These are phyloP conservation scores for Dactylella cylindrospora DNA, from an alignment of 2,329 filamentous ascomycete species.

Conservation along the genomic window DNA sequence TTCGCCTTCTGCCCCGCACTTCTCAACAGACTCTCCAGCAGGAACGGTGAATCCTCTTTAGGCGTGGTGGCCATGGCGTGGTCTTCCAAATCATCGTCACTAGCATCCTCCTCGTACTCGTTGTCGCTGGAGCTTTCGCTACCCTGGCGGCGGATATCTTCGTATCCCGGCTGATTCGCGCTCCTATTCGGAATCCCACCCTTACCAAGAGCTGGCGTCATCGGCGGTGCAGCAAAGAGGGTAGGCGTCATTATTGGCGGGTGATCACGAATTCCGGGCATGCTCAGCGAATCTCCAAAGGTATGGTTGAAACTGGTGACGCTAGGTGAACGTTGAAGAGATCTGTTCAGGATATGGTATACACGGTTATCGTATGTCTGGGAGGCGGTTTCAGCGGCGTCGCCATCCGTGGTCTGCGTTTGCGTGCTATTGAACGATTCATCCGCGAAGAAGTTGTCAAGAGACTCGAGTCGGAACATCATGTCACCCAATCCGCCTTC, in stretches of 20 bases:
- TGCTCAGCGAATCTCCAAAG: constrained; percentile 48
- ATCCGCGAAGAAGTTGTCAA: constrained; percentile 61
- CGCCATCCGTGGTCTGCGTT: constrained; percentile 43
- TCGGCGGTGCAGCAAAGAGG: constrained; percentile 48
- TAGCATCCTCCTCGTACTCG: constrained; percentile 39
- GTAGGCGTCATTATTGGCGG: constrained; percentile 49
- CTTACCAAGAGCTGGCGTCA: constrained; percentile 31
- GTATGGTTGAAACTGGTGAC: constrained; percentile 49
- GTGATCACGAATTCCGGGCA: constrained; percentile 44
- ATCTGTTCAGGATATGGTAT: constrained; percentile 49
- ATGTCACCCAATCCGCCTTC: constrained; percentile 77
- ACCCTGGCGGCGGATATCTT: constrained; percentile 9
- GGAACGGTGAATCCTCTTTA: constrained; percentile 39
- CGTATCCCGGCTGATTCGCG: neutral
- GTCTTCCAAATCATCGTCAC: constrained; percentile 38
- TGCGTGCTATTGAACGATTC: constrained; percentile 52
- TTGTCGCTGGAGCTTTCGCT: constrained; percentile 43
- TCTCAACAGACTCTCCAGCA: constrained; percentile 38
- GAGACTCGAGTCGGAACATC: constrained; percentile 61
- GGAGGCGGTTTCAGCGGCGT: constrained; percentile 47
- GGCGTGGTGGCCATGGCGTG: constrained; percentile 30
- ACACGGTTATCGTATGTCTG: constrained; percentile 49
- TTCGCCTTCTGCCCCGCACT: constrained; percentile 44
- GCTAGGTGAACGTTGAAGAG: constrained; percentile 48
- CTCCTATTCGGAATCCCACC: constrained; percentile 28